phyloP scores from a whole-genome alignment of 768 basidiomycete genomes.

The Suillus alpinus region DNA sequence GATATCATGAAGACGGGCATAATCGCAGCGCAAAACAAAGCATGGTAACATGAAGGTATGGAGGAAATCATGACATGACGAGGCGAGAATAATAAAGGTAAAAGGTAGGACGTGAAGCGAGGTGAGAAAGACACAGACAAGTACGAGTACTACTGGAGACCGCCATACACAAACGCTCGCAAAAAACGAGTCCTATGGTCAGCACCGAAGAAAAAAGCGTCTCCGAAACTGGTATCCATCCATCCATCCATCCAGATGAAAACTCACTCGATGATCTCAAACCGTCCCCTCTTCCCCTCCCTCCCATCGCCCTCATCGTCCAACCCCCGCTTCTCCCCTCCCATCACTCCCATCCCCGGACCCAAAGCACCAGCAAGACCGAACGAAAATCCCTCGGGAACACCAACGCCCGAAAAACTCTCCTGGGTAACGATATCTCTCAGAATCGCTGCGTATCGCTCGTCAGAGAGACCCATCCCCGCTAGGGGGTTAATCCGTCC shows the following conservation, averaged over 20 bases:
- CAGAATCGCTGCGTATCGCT: constrained; percentile 80
- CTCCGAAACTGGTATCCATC: not conserved
- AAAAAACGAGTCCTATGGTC: not conserved
- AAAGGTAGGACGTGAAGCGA: not conserved
- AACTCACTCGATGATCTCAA: constrained; percentile 55
- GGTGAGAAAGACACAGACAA: not conserved
- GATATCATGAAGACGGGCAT: constrained; percentile 11
- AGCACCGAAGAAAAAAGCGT: not conserved
- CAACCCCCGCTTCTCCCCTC: constrained; percentile 33
- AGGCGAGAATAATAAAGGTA: not conserved
- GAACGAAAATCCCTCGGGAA: constrained; percentile 25
- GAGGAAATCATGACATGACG: not conserved
- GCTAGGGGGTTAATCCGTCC: constrained; percentile 78
- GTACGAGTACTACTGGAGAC: not conserved
- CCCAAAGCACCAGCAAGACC: constrained; percentile 12
- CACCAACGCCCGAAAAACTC: constrained; percentile 45
- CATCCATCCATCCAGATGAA: not conserved
- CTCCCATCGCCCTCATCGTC: constrained; percentile 39
- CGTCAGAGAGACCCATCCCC: constrained; percentile 84
- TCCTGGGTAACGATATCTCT: constrained; percentile 71
- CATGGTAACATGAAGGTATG: constrained; percentile 1
- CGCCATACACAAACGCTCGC: not conserved
- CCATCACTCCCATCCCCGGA: constrained; percentile 3
- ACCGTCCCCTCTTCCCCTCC: constrained; percentile 56
- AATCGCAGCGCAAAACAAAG: not conserved